Evolutionary conservation across 495 filamentous ascomycete species (phyloP).

Genomic region (Clavariopsis aquatica): DNA sequence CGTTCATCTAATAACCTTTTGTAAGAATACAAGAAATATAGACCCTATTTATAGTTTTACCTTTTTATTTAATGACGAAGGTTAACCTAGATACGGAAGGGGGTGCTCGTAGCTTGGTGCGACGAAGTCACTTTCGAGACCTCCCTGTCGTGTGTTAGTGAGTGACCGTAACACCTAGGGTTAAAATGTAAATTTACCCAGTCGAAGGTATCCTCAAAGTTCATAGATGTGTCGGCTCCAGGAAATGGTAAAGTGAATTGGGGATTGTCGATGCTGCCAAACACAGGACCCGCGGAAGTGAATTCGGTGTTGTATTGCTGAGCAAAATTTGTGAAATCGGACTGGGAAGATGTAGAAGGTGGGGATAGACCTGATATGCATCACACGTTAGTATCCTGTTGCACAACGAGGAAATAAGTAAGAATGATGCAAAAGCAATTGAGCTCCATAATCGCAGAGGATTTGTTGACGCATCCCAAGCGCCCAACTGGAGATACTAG

Average conservation of each 20-base stretch:
- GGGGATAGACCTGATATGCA: not conserved
- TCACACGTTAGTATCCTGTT: not conserved
- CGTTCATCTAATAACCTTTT: no score
- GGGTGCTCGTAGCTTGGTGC: not conserved
- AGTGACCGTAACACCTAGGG: no score
- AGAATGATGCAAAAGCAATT: no score
- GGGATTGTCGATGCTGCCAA: conserved; percentile 6
- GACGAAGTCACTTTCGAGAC: not conserved
- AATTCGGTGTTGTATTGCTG: not conserved
- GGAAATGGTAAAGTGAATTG: conserved; percentile 9
- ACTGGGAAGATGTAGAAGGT: not conserved
- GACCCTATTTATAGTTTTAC: no score
- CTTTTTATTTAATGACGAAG: no score
- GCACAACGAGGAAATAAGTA: not conserved
- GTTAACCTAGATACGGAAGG: not conserved
- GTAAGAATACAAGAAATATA: no score
- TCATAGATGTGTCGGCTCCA: not conserved
- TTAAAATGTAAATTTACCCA: no score
- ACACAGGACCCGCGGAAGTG: not conserved
- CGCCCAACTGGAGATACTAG: not conserved
- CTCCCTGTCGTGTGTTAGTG: not conserved
- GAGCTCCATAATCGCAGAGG: no score
- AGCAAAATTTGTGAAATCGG: not conserved
- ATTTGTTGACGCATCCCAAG: no score
- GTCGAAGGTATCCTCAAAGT: conserved; percentile 8